Evolutionary conservation across 1,284 basidiomycete species (phyloP), one percentile per base, ranked within the genome.

Genomic region (Ganoderma meredithae): DNA sequence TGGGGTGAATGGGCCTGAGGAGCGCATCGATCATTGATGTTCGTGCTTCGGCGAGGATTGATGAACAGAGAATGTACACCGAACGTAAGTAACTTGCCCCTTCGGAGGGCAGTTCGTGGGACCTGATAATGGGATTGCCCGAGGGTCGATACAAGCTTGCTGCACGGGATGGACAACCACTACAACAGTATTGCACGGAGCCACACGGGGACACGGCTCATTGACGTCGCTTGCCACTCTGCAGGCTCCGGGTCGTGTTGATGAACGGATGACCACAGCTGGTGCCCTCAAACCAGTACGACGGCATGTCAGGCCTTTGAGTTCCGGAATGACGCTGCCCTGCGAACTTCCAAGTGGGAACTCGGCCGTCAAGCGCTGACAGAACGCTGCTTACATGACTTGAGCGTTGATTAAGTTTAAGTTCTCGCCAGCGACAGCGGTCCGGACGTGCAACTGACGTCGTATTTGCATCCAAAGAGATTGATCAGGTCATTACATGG

Each of bases 11-110:
- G 36, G 36, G 36, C 36, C 36, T 39, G 36, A 9, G 60, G 64
- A 66, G 44, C 33, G 60, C 25, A 62, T 27, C 62, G 22, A 67
- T 63, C 62, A 60, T 47, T 67, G 66, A 67, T 67, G 66, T 60
- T 67, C 66, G 59, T 55, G 36, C 62, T 67, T 67, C 62, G 58
- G 39, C 25, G 41, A 40, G 47, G 27, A 31, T 63, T 67, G 65
- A 67, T 63, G 62, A 60, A 58, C 62, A 60, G 55, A n/a, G 58
- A 55, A 60, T 40, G 39, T 19, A 15, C n/a, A 19, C 52, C 41
- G 36, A 41, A 62, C 36, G 60, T 22, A 41, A 60, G 39, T 39
- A 39, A 39, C 36, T 39, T 40, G 25, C 39, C 39, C 39, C 40
- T 36, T 33, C 12, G 55, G 52, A 55, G 19, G 31, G 55, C n/a